Evolutionary conservation across 1,139 yeast species (phyloP), one percentile per base, ranked within the genome.

Genomic region (Magnusiomyces sp.): DNA sequence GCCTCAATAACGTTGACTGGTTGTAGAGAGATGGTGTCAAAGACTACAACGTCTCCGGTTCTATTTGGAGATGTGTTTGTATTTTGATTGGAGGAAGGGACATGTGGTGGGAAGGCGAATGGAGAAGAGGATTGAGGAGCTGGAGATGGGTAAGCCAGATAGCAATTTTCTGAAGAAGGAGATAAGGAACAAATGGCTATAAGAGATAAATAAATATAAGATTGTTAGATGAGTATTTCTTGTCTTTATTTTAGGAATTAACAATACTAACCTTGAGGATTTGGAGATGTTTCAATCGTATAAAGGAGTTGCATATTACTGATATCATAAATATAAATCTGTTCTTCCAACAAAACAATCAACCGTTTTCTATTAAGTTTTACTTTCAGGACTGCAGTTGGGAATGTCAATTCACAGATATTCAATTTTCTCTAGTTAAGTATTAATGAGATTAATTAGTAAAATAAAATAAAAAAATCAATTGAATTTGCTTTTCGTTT

Each of bases 1-100:
- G 98, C 98, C 61, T 88, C 96, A 39, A 92, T 82, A 1, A 90
- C 95, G 53, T 88, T 83, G 19, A 86, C 70, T 0, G 97, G 97
- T 59, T 88, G 95, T 51, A 90, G 65, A 0, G 86, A 73, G 45
- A 76, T 71, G 38, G 90, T 77, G 62, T 92, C 88, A 64, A 88
- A 90, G 13, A 92, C 76, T 5, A 89, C 83, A 19, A 90, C 95
- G 63, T 92, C 98, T 0, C 98, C 98, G 20, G 84, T 79, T 44
- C 77, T 56, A 27, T 59, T 59, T 10, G 65, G 64, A 0, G 62
- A 56, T 5, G 59, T 48, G n/a, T n/a, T n/a, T n/a, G n/a, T 10
- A 47, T 42, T 27, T 52, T 50, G n/a, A 56, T 52, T 47, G 13
- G 50, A 46, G 13, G 52, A 42, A 2, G 62, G 58, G 17, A 55